phyloP scores from a whole-genome alignment of 257 asterid species.

The Forsythia viridissima region DNA sequence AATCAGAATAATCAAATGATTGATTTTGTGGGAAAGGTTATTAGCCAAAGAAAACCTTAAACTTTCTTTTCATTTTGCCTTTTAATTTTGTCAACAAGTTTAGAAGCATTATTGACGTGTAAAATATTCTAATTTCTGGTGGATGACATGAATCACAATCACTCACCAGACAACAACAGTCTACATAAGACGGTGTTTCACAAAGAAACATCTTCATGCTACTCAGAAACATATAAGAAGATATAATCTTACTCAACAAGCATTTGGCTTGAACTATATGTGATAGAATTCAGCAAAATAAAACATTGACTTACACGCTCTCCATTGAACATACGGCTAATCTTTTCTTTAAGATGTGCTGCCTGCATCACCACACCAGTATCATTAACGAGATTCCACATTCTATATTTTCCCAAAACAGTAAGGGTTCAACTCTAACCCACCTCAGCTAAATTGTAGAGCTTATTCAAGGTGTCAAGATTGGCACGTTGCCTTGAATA shows the following conservation, averaged over 20 bases:
- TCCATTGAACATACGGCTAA: constrained; percentile 81
- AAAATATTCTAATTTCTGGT: too few relatives aligned
- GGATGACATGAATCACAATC: constrained; percentile 10
- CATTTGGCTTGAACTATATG: constrained; percentile 8
- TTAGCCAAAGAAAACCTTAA: constrained; percentile 11
- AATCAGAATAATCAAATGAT: constrained; percentile 8
- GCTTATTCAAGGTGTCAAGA: constrained; percentile 70
- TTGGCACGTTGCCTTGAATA: constrained; percentile 87
- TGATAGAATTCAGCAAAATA: constrained; percentile 10
- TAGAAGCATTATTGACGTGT: neutral
- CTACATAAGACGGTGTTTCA: constrained; percentile 9
- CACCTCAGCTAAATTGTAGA: constrained; percentile 80
- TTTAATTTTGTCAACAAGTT: constrained; percentile 10
- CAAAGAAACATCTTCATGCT: neutral
- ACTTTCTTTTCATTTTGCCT: neutral
- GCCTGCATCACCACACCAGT: constrained; percentile 52
- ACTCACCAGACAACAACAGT: neutral
- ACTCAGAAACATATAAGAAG: neutral
- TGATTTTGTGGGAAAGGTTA: constrained; percentile 12
- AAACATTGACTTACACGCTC: constrained; percentile 65
- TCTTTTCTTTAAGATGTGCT: constrained; percentile 81
- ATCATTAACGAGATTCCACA: constrained; percentile 14
- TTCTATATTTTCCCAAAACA: constrained; percentile 1
- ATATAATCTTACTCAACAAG: constrained; percentile 9
- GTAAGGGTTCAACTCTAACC: constrained; percentile 14